Conservation (phyloP, 1,139 yeast genomes). For the Scheffersomyces segobiensis region DNA sequence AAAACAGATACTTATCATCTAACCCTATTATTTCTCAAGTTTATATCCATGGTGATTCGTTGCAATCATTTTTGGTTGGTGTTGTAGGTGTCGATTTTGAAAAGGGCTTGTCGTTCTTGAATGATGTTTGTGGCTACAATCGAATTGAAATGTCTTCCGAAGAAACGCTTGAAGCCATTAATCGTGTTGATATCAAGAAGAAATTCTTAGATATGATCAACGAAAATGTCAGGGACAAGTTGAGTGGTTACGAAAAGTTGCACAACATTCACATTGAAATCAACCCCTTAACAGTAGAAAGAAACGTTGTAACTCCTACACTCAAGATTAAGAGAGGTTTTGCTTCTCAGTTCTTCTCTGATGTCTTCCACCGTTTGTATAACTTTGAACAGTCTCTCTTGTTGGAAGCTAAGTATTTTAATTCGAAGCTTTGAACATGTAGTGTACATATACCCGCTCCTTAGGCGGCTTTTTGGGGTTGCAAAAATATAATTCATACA, state of each 20-base stretch:
- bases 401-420: neutral
- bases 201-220: constrained; percentile 30
- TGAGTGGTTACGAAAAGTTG: constrained; percentile 39
- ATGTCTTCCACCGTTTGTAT: constrained; percentile 14
- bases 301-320: constrained; percentile 44
- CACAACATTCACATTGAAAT: constrained; percentile 35
- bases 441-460: neutral
- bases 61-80: constrained; percentile 60
- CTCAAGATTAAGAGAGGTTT: constrained; percentile 40
- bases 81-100: constrained; percentile 45
- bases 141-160: constrained; percentile 10
- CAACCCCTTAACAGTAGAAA: constrained; percentile 42
- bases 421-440: neutral
- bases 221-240: constrained; percentile 19
- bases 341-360: constrained; percentile 32
- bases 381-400: constrained; percentile 14
- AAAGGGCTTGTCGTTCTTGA: constrained; percentile 21
- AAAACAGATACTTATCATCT: constrained; percentile 35
- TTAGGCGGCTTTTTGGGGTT: neutral
- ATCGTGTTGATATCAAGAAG: constrained; percentile 25
- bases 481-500: neutral
- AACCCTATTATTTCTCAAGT: constrained; percentile 36
- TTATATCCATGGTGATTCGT: constrained; percentile 61
- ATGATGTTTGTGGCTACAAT: constrained; percentile 16
- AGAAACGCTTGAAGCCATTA: constrained; percentile 25